phyloP scores from a whole-genome alignment of 176 grass and related monocot genomes.

The Zea mays region DNA sequence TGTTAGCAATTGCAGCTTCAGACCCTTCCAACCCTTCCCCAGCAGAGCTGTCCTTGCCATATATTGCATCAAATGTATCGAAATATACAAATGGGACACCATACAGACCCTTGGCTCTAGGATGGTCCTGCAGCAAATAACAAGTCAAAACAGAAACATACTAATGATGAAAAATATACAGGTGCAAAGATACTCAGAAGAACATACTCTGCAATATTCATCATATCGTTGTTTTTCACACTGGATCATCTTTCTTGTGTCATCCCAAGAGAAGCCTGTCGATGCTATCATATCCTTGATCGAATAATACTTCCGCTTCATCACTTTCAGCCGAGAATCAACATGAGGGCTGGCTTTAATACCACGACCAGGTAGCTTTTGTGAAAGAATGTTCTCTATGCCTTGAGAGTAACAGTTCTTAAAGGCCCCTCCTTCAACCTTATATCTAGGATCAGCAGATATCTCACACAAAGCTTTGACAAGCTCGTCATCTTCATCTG shows the following conservation, averaged over 20 bases:
- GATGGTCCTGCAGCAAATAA: constrained; percentile 48
- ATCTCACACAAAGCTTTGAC: constrained; percentile 47
- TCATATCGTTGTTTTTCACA: constrained; percentile 44
- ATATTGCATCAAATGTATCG: constrained; percentile 43
- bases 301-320: constrained; percentile 46
- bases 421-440: constrained; percentile 51
- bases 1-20: constrained; percentile 34
- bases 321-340: constrained; percentile 44
- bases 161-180: background rate
- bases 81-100: constrained; percentile 43
- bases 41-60: constrained; percentile 38
- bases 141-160: constrained; percentile 14
- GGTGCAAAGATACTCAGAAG: background rate
- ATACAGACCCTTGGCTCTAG: constrained; percentile 47
- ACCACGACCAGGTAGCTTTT: constrained; percentile 38
- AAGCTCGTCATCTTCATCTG: constrained; percentile 46
- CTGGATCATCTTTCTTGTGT: constrained; percentile 22
- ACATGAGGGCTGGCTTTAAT: constrained; percentile 50
- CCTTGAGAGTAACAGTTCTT: constrained; percentile 52
- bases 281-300: constrained; percentile 51
- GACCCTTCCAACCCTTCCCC: constrained; percentile 39
- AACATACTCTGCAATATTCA: constrained; percentile 35
- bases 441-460: constrained; percentile 44
- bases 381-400: constrained; percentile 43
- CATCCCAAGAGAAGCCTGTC: constrained; percentile 41